Conservation (phyloP, 495 filamentous ascomycete genomes). For the Hypoxylon lenormandii region DNA sequence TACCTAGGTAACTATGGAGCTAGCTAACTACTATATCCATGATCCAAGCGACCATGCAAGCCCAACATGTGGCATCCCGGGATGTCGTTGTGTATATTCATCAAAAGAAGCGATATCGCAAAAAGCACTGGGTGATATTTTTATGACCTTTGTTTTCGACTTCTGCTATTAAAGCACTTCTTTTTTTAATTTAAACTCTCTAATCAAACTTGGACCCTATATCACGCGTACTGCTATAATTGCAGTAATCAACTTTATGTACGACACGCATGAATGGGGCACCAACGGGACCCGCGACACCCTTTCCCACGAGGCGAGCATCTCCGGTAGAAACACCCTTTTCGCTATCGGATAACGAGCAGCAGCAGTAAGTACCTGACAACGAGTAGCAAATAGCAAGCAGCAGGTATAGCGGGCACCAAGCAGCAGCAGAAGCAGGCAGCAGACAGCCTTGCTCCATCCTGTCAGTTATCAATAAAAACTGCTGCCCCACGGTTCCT, state of each 20-base stretch:
- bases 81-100: conserved; percentile 34
- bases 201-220: conserved; percentile 34
- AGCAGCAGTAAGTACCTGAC: too few species aligned
- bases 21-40: conserved; percentile 6
- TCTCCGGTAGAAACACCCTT: not conserved
- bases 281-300: not conserved
- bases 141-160: too few species aligned
- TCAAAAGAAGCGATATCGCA: conserved; percentile 37
- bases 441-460: not conserved
- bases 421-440: not conserved
- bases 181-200: not conserved
- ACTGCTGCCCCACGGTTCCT: conserved; percentile 33
- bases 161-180: not conserved
- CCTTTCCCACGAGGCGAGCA: not conserved
- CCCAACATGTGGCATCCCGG: conserved; percentile 43
- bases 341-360: too few species aligned
- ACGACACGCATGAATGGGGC: too few species aligned
- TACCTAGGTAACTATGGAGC: not conserved
- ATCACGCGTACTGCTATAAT: conserved; percentile 15
- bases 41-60: conserved; percentile 37
- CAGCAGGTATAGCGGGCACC: too few species aligned
- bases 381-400: too few species aligned
- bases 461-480: conserved; percentile 4
- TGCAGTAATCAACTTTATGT: conserved; percentile 2
- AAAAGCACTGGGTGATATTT: conserved; percentile 34